Conservation (phyloP, 805 yeast species). For the Starmerella ratchasimensis region DNA sequence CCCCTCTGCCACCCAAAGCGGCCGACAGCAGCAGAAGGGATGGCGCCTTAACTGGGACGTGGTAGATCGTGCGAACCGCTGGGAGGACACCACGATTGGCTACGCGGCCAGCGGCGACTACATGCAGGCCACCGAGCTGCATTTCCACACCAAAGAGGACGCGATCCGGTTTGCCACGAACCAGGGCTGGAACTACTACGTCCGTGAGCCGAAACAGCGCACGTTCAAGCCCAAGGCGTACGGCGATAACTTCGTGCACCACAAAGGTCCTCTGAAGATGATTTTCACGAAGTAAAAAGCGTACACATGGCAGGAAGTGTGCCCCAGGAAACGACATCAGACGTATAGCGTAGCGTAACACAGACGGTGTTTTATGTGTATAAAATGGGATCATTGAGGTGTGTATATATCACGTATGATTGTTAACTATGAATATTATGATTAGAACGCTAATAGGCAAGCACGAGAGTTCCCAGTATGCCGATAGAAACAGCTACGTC, state of each 20-base stretch:
- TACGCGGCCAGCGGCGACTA: conserved; percentile 68
- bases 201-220: conserved; percentile 68
- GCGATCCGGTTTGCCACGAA: conserved; percentile 69
- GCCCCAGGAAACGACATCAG: too few species aligned
- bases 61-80: conserved; percentile 58
- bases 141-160: conserved; percentile 59
- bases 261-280: conserved; percentile 58
- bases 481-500: too few species aligned
- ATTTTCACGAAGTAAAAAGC: conserved; percentile 66
- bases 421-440: too few species aligned
- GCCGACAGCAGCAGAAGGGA: conserved; percentile 29
- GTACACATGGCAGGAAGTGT: too few species aligned
- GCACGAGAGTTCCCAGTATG: too few species aligned
- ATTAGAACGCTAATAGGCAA: too few species aligned
- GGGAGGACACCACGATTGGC: conserved; percentile 85
- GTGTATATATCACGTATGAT: too few species aligned
- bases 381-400: too few species aligned
- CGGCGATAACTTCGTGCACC: conserved; percentile 55
- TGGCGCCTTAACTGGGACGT: conserved; percentile 85
- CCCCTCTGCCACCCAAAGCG: conserved; percentile 72
- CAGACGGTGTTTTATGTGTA: too few species aligned
- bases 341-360: too few species aligned
- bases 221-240: conserved; percentile 64
- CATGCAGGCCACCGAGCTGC: conserved; percentile 63
- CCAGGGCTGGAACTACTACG: conserved; percentile 74